Evolutionary conservation across 176 grass and related monocot genomes (phyloP).

Genomic region (Luzula sylvatica): DNA sequence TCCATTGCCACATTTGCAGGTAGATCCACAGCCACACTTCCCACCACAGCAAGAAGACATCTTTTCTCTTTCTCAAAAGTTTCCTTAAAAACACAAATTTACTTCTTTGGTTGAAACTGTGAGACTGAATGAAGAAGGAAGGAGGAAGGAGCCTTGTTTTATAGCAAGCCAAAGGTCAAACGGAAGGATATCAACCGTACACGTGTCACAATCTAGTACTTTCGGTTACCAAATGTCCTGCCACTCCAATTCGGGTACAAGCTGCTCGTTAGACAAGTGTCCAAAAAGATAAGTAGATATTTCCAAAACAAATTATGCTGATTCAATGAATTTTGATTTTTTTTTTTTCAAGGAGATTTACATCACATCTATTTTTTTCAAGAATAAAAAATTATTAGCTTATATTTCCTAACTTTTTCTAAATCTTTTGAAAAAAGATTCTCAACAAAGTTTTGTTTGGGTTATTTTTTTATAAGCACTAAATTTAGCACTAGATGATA

Average conservation of each 20-base stretch:
- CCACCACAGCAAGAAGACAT: slow-evolving; percentile 88
- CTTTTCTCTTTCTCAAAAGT: not conserved
- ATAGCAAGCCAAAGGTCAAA: slow-evolving; percentile 3
- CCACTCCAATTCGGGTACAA: not conserved
- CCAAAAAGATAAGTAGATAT: not conserved
- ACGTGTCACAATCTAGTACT: slow-evolving; percentile 6
- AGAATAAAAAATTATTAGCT: too few species aligned
- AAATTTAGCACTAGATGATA: too few species aligned
- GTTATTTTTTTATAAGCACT: too few species aligned
- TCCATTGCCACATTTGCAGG: slow-evolving; percentile 64
- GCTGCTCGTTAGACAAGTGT: not conserved
- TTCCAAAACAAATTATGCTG: not conserved
- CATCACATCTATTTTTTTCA: too few species aligned
- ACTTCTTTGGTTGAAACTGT: not conserved
- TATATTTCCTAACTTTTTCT: too few species aligned
- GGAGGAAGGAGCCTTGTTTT: not conserved
- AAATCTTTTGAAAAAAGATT: too few species aligned
- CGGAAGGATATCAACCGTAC: slow-evolving; percentile 5
- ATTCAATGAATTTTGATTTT: too few species aligned
- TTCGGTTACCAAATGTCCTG: not conserved
- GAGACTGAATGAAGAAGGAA: not conserved
- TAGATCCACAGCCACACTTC: slow-evolving; percentile 76
- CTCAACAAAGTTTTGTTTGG: too few species aligned
- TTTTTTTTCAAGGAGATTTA: too few species aligned
- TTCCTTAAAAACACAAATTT: not conserved